A percentile compares a stretch with the other conserved stretches of the same genome.
These are phyloP conservation scores for Myriosclerotinia duriaeana DNA, from an alignment of 2,329 filamentous ascomycete genomes.

Conservation along the genomic window DNA sequence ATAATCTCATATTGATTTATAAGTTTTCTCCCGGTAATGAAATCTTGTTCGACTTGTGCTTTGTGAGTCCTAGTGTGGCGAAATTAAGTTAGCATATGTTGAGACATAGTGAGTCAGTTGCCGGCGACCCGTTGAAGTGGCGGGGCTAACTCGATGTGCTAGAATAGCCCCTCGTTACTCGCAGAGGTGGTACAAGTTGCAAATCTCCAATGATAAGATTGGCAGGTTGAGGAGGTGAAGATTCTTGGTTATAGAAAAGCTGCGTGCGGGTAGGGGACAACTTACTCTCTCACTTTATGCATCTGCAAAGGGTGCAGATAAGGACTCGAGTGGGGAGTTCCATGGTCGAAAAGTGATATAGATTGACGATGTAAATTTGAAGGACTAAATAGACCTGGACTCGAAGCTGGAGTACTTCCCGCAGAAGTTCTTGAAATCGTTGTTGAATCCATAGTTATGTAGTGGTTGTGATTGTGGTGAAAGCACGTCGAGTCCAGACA, in stretches of 20 bases:
- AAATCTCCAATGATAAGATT: not conserved
- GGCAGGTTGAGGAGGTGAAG: not conserved
- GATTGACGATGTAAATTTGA: constrained; percentile 42
- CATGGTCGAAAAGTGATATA: constrained; percentile 50
- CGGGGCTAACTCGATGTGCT: not conserved
- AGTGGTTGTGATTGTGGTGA: constrained; percentile 19
- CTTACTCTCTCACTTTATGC: constrained; percentile 75
- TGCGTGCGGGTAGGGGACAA: constrained; percentile 32
- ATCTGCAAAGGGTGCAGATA: constrained; percentile 70
- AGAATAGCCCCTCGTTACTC: not conserved
- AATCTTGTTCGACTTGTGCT: constrained; percentile 85
- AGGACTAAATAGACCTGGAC: constrained; percentile 61
- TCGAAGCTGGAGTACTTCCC: constrained; percentile 59
- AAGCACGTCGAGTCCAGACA: constrained; percentile 27
- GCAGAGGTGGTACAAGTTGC: not conserved
- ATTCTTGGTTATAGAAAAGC: not conserved
- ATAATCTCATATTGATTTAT: constrained; percentile 99
- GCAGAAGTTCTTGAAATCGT: constrained; percentile 39
- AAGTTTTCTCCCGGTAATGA: constrained; percentile 84
- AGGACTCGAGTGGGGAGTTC: constrained; percentile 54
- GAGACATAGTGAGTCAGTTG: not conserved
- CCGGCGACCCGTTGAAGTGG: not conserved
- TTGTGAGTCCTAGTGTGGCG: constrained; percentile 71
- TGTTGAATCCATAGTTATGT: constrained; percentile 40
- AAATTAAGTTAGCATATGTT: constrained; percentile 30